A percentile compares a stretch with the other conserved stretches of the same genome.
Conservation (phyloP, 78 protist genomes). For the Neovahlkampfia damariscottae region DNA sequence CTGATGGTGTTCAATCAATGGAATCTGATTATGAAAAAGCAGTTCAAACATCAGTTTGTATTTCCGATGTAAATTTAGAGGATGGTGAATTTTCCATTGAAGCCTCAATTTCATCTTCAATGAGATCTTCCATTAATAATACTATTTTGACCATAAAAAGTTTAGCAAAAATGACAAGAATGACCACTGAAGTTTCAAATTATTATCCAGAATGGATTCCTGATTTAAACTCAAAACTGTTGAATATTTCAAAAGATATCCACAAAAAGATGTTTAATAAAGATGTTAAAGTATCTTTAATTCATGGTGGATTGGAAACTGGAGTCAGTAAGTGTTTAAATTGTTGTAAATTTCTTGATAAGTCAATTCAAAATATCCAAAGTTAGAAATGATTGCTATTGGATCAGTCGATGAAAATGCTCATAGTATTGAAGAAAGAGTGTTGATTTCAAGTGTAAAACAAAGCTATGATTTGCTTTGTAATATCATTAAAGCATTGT, state of each 20-base stretch:
- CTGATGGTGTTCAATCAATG: too few relatives aligned
- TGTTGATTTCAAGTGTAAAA: too few relatives aligned
- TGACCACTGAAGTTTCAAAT: neutral
- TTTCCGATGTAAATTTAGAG: neutral
- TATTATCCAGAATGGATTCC: neutral
- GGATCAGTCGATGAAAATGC: too few relatives aligned
- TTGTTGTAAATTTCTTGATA: too few relatives aligned
- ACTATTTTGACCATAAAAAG: neutral
- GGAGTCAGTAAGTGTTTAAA: neutral
- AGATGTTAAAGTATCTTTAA: neutral
- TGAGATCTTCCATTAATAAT: neutral
- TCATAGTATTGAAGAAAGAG: too few relatives aligned
- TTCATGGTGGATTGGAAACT: neutral
- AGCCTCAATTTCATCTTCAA: neutral
- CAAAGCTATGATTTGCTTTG: too few relatives aligned
- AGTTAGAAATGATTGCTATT: too few relatives aligned
- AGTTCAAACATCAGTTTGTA: neutral
- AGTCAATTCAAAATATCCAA: too few relatives aligned
- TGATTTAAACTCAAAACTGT: neutral
- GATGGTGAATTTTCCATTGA: neutral
- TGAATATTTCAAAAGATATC: neutral
- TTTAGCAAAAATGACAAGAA: neutral
- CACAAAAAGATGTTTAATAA: neutral
- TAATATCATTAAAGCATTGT: too few relatives aligned
- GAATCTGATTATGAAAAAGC: too few relatives aligned